Evolutionary conservation across 2,329 filamentous ascomycete species (phyloP).

Genomic region (Zelopaecilomyces penicillatus): DNA sequence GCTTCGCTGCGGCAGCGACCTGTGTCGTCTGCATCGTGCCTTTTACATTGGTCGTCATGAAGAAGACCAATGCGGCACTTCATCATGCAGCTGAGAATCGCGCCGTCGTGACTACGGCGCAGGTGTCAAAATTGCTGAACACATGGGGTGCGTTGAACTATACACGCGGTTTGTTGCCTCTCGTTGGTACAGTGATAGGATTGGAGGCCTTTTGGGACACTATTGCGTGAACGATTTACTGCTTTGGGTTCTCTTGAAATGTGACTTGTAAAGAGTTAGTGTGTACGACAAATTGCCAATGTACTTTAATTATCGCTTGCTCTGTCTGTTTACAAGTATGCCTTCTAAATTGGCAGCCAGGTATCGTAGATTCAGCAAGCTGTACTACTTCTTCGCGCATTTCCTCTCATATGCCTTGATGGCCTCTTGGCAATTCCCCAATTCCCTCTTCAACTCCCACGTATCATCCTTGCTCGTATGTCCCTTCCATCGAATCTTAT

Average conservation of each 20-base stretch:
- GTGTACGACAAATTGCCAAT: neutral
- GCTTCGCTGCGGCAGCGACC: slow-evolving; percentile 22
- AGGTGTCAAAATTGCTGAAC: slow-evolving; percentile 12
- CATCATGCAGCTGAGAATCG: slow-evolving; percentile 16
- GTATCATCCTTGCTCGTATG: slow-evolving; percentile 37
- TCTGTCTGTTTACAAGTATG: neutral
- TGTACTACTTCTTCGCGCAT: neutral
- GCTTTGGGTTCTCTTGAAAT: slow-evolving; percentile 1
- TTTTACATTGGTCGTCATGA: slow-evolving; percentile 31
- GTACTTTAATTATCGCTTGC: no score
- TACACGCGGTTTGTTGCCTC: slow-evolving; percentile 21
- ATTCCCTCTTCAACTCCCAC: slow-evolving; percentile 43
- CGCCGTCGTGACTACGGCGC: slow-evolving; percentile 9
- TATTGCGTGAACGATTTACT: no score
- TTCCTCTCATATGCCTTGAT: slow-evolving; percentile 29
- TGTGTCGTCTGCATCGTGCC: slow-evolving; percentile 31
- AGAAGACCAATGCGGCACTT: slow-evolving; percentile 26
- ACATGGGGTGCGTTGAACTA: slow-evolving; percentile 22
- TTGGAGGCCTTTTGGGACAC: slow-evolving; percentile 10
- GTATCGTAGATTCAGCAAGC: no score
- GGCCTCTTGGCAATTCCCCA: slow-evolving; percentile 29
- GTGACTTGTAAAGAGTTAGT: slow-evolving; percentile 3
- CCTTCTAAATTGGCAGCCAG: no score
- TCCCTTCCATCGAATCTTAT: slow-evolving; percentile 46
- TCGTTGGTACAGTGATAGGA: slow-evolving; percentile 20